Conservation (phyloP, 371 early-diverging fungal genomes). For the Phascolomyces articulosus region DNA sequence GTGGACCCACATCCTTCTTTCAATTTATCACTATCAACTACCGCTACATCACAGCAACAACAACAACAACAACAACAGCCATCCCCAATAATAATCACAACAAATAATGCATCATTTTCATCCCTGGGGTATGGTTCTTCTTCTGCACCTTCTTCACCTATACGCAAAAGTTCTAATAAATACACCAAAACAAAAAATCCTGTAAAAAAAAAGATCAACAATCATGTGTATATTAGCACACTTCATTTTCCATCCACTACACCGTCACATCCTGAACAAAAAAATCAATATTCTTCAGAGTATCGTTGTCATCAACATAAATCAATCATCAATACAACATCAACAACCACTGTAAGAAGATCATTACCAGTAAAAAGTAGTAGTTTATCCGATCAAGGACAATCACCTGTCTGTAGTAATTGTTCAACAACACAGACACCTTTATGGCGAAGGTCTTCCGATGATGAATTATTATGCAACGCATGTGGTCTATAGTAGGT, state of each 20-base stretch:
- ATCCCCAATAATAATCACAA: no score
- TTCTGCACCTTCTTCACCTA: neutral
- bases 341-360: neutral
- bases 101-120: neutral
- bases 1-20: no score
- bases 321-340: neutral
- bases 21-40: no score
- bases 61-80: no score
- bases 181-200: neutral
- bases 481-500: conserved; percentile 75
- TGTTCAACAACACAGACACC: conserved; percentile 88
- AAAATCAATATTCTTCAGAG: neutral
- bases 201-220: conserved; percentile 3
- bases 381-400: conserved; percentile 2
- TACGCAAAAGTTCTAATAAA: neutral
- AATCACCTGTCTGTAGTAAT: conserved; percentile 64
- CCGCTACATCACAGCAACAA: no score
- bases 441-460: conserved; percentile 88
- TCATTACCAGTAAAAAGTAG: neutral
- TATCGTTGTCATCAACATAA: no score
- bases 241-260: conserved; percentile 1
- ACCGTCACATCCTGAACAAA: no score
- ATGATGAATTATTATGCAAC: conserved; percentile 86
- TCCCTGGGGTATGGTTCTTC: neutral
- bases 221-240: neutral